Conservation (phyloP, 116 monocot genomes). For the Cymodocea nodosa region DNA sequence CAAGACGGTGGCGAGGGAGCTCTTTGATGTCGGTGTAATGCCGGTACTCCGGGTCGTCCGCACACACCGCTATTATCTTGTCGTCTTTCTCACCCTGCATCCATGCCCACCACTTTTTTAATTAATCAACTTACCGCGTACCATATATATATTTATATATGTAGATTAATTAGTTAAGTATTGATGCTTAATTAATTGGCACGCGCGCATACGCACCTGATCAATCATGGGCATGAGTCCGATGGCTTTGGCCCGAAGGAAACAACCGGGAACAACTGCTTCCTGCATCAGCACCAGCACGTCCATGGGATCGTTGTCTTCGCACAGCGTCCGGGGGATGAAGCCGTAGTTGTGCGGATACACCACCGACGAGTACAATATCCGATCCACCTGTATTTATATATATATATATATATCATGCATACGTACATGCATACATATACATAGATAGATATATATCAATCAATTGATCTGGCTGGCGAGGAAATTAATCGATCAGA, state of each 20-base stretch:
- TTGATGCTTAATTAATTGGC: no score
- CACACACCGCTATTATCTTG: conserved; percentile 33
- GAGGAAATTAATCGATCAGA: neutral
- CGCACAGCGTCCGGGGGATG: conserved; percentile 38
- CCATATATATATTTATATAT: no score
- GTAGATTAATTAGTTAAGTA: no score
- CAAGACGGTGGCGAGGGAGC: conserved; percentile 23
- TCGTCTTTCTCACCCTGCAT: conserved; percentile 32
- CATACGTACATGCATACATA: no score
- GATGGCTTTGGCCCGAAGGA: conserved; percentile 83
- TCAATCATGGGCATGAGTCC: conserved; percentile 99
- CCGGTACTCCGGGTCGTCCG: conserved; percentile 27
- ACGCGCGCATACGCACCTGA: conserved; percentile 32
- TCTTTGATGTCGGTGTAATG: conserved; percentile 28
- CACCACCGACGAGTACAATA: conserved; percentile 43
- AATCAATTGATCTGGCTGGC: no score
- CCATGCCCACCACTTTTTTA: no score
- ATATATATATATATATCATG: neutral
- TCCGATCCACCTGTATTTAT: conserved; percentile 26
- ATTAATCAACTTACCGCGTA: no score
- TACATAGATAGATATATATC: neutral
- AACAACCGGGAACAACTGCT: conserved; percentile 75
- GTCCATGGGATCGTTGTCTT: conserved; percentile 47
- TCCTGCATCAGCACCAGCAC: conserved; percentile 63
- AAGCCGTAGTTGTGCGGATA: conserved; percentile 50